phyloP scores from a whole-genome alignment of 1,284 basidiomycete genomes.

The Hypsizygus ulmarius region DNA sequence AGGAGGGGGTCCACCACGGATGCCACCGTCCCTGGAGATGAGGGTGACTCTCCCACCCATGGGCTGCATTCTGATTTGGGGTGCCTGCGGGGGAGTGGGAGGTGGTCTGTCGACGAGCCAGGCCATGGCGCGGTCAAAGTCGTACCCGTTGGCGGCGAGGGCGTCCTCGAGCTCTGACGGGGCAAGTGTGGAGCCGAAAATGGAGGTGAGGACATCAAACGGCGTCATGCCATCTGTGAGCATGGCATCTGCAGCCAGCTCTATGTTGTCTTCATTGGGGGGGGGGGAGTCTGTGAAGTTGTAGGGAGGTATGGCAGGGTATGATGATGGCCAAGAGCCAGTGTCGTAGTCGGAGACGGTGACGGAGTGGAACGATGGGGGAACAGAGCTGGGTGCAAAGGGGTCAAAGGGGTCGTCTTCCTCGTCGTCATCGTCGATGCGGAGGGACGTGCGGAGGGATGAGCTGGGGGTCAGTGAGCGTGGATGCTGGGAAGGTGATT shows the following conservation, averaged over 20 bases:
- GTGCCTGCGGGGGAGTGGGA: slow-evolving; percentile 28
- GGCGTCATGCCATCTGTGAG: slow-evolving; percentile 93
- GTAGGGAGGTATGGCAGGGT: slow-evolving; percentile 25
- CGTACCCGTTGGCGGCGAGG: slow-evolving; percentile 82
- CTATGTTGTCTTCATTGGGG: slow-evolving; percentile 37
- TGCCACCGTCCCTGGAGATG: slow-evolving; percentile 54
- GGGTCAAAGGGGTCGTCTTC: slow-evolving; percentile 79
- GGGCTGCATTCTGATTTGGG: slow-evolving; percentile 53
- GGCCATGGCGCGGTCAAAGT: slow-evolving; percentile 93
- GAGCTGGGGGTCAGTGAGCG: slow-evolving; percentile 52
- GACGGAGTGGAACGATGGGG: slow-evolving; percentile 60
- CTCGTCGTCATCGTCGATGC: slow-evolving; percentile 54
- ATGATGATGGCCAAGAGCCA: slow-evolving; percentile 20
- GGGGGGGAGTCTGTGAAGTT: slow-evolving; percentile 30
- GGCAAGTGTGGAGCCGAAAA: slow-evolving; percentile 87
- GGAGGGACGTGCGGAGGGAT: slow-evolving; percentile 59
- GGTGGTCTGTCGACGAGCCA: slow-evolving; percentile 80
- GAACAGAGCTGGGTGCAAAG: slow-evolving; percentile 49
- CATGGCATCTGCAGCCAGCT: slow-evolving; percentile 55
- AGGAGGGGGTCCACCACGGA: slow-evolving; percentile 39
- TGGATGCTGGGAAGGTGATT: slow-evolving; percentile 45
- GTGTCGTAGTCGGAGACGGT: slow-evolving; percentile 59
- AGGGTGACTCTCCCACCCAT: slow-evolving; percentile 63
- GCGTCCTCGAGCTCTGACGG: slow-evolving; percentile 93
- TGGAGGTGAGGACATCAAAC: slow-evolving; percentile 91